These are phyloP conservation scores for Exophiala calicioides DNA, from an alignment of 2,329 filamentous ascomycete species.

Conservation along the genomic window DNA sequence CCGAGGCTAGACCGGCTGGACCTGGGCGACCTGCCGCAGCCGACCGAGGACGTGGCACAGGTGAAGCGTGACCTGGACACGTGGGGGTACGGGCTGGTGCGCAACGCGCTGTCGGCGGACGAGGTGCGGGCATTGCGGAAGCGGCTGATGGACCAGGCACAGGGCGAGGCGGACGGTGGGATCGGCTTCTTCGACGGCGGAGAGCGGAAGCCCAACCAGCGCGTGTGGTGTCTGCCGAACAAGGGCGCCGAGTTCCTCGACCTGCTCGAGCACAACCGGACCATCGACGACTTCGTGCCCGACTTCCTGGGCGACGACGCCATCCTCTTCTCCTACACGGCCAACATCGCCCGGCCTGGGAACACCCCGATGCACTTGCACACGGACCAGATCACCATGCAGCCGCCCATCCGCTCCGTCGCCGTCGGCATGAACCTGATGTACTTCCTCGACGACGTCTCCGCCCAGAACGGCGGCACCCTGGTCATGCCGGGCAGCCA, in stretches of 20 bases:
- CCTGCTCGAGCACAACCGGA: conserved; percentile 1
- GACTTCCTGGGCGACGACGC: neutral
- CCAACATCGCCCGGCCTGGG: neutral
- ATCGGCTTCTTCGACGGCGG: conserved; percentile 1
- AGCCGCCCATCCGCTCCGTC: neutral
- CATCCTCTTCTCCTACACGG: conserved; percentile 2
- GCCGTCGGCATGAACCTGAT: neutral
- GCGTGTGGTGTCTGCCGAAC: neutral
- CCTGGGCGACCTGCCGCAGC: neutral
- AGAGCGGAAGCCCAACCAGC: neutral
- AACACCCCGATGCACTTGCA: neutral
- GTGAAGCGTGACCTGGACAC: neutral
- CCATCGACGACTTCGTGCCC: neutral
- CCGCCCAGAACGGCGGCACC: neutral
- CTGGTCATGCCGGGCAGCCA: neutral
- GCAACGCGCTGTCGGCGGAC: neutral
- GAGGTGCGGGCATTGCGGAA: neutral
- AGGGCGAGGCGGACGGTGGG: neutral
- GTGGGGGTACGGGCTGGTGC: neutral
- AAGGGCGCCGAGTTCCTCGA: conserved; percentile 1
- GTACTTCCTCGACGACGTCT: neutral
- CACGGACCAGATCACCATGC: conserved; percentile 1
- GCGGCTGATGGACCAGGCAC: neutral
- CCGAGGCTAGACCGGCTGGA: neutral
- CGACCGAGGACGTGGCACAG: neutral